Conservation (phyloP, 495 filamentous ascomycete species). For the Cercophora sp. region DNA sequence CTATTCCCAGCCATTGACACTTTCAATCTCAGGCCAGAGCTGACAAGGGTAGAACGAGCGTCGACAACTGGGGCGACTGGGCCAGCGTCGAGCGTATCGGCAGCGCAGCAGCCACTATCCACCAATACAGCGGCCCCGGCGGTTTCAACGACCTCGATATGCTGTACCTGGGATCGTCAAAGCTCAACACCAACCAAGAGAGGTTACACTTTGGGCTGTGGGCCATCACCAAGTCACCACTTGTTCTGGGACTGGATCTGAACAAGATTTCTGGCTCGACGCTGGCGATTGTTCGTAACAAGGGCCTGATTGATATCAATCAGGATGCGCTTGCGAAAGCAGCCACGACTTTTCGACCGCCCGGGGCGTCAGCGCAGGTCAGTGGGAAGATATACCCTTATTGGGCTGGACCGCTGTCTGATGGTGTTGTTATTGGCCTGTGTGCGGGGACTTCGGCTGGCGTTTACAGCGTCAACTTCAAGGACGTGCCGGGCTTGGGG, state of each 20-base stretch:
- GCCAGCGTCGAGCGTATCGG: constrained; percentile 46
- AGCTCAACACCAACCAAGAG: constrained; percentile 36
- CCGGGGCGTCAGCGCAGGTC: constrained; percentile 60
- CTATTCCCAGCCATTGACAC: background rate
- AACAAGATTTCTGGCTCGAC: constrained; percentile 44
- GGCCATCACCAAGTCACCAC: constrained; percentile 54
- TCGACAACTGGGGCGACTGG: constrained; percentile 54
- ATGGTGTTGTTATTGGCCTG: constrained; percentile 52
- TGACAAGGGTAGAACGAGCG: constrained; percentile 35
- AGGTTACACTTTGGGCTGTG: constrained; percentile 55
- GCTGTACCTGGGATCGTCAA: constrained; percentile 35
- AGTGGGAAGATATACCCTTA: constrained; percentile 43
- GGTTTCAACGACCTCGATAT: constrained; percentile 56
- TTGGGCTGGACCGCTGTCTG: constrained; percentile 25
- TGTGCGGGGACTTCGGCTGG: constrained; percentile 39
- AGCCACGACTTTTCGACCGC: constrained; percentile 59
- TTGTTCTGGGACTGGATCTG: constrained; percentile 47
- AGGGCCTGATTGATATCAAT: constrained; percentile 50
- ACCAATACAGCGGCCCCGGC: constrained; percentile 34
- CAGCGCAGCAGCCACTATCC: constrained; percentile 45
- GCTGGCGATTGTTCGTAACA: constrained; percentile 43
- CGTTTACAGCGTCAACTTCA: constrained; percentile 44
- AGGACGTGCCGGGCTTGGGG: constrained; percentile 51
- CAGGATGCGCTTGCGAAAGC: constrained; percentile 49
- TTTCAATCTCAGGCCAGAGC: background rate